These are phyloP conservation scores for Lenzites betulinus DNA, from an alignment of 768 basidiomycete genomes.

Conservation along the genomic window DNA sequence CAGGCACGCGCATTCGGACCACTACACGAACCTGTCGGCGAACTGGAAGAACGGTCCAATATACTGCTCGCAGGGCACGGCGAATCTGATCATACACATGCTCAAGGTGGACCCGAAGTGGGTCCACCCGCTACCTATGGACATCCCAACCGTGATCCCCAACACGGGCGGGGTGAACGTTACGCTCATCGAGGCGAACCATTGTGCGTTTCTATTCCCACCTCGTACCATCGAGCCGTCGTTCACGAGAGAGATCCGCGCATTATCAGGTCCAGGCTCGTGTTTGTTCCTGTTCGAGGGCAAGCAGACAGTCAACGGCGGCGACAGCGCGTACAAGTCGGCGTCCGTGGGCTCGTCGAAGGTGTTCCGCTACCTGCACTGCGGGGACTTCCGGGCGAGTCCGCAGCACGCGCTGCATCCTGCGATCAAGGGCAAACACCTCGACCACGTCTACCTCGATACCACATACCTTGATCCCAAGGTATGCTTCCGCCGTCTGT, in stretches of 20 bases:
- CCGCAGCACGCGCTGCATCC: slow-evolving; percentile 88
- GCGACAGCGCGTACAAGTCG: slow-evolving; percentile 78
- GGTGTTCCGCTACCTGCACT: slow-evolving; percentile 89
- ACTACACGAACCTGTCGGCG: slow-evolving; percentile 89
- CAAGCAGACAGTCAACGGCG: slow-evolving; percentile 83
- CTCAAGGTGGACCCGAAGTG: slow-evolving; percentile 86
- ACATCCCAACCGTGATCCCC: slow-evolving; percentile 72
- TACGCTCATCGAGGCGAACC: slow-evolving; percentile 97
- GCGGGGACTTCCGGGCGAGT: slow-evolving; percentile 91
- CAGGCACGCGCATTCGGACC: slow-evolving; percentile 96
- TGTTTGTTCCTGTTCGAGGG: slow-evolving; percentile 95
- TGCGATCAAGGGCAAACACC: slow-evolving; percentile 71
- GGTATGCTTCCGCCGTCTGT: slow-evolving; percentile 32
- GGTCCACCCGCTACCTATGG: slow-evolving; percentile 86
- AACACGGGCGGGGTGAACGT: slow-evolving; percentile 84
- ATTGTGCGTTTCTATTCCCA: slow-evolving; percentile 53
- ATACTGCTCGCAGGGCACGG: slow-evolving; percentile 94
- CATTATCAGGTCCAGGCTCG: slow-evolving; percentile 70
- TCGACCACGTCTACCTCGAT: slow-evolving; percentile 92
- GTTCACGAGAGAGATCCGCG: neutral
- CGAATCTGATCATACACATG: slow-evolving; percentile 90
- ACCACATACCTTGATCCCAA: slow-evolving; percentile 94
- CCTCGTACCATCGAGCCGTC: neutral
- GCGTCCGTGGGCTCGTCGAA: slow-evolving; percentile 66
- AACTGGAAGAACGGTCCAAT: slow-evolving; percentile 92